Percentiles rank a stretch among this genome's conserved stretches.
Evolutionary conservation across 2,329 filamentous ascomycete species (phyloP).

Genomic region (Scopulariopsis brevicaulis): DNA sequence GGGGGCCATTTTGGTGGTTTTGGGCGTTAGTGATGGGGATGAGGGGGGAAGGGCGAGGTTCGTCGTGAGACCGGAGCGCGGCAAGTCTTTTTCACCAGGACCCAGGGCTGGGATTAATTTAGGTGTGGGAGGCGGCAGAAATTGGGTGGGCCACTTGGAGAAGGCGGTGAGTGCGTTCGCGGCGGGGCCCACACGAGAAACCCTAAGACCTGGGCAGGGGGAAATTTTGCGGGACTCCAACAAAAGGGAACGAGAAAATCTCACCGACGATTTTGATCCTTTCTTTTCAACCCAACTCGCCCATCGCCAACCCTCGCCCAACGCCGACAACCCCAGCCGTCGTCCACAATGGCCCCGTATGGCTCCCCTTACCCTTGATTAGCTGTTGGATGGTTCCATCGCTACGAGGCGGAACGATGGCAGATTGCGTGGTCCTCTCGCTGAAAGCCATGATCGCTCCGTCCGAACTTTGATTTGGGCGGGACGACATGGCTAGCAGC

Average conservation of each 20-base stretch:
- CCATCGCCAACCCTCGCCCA: conserved; percentile 8
- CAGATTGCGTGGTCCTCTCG: conserved; percentile 79
- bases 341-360: conserved; percentile 44
- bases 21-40: conserved; percentile 7
- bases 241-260: background rate
- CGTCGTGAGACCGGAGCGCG: background rate
- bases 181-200: background rate
- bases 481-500: conserved; percentile 46
- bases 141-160: conserved; percentile 9
- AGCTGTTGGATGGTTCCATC: conserved; percentile 5
- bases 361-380: conserved; percentile 22
- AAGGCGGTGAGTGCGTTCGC: conserved; percentile 7
- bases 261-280: conserved; percentile 4
- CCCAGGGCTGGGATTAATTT: conserved; percentile 1
- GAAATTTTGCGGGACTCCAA: background rate
- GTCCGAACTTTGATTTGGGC: background rate
- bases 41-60: background rate
- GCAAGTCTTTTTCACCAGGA: background rate
- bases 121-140: conserved; percentile 24
- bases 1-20: conserved; percentile 68
- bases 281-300: background rate
- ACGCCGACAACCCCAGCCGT: conserved; percentile 14
- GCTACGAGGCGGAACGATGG: conserved; percentile 17
- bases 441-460: conserved; percentile 34
- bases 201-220: background rate